Evolutionary conservation across 192 early-diverging fungal genomes (phyloP).

Genomic region (Linnemannia schmuckeri): DNA sequence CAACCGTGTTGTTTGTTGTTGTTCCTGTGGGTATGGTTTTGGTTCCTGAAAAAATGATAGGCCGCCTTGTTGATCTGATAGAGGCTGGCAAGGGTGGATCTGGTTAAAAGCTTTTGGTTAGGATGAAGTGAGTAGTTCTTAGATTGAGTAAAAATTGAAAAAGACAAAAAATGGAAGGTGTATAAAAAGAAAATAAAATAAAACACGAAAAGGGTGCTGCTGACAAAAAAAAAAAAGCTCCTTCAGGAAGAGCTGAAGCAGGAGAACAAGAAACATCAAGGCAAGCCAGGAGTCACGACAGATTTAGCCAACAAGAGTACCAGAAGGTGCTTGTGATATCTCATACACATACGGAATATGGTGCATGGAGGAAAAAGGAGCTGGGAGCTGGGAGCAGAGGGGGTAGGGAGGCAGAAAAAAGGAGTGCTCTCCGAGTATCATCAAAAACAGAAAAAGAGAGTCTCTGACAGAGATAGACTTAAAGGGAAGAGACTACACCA

Average conservation of each 20-base stretch:
- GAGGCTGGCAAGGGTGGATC: not conserved
- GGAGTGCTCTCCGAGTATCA: conserved; percentile 17
- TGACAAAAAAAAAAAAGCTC: not conserved
- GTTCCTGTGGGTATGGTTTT: not conserved
- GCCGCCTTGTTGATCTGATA: not conserved
- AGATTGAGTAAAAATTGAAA: not conserved
- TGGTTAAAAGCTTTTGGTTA: not conserved
- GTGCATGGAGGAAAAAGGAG: conserved; percentile 1
- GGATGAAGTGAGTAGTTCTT: not conserved
- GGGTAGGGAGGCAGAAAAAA: conserved; percentile 12
- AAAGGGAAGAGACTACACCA: not conserved
- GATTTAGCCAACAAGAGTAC: not conserved
- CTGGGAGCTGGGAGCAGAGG: not conserved
- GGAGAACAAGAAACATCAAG: not conserved
- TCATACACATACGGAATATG: not conserved
- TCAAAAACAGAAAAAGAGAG: not conserved
- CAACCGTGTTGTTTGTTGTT: not conserved
- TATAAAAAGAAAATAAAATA: not conserved
- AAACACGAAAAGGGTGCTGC: not conserved
- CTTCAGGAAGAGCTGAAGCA: not conserved
- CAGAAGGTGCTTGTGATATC: not conserved
- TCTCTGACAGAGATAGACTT: not conserved
- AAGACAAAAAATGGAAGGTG: not conserved
- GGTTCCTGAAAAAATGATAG: not conserved
- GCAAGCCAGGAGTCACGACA: not conserved